Conservation (phyloP, 805 yeast genomes). For the Dipodascus geniculatus region DNA sequence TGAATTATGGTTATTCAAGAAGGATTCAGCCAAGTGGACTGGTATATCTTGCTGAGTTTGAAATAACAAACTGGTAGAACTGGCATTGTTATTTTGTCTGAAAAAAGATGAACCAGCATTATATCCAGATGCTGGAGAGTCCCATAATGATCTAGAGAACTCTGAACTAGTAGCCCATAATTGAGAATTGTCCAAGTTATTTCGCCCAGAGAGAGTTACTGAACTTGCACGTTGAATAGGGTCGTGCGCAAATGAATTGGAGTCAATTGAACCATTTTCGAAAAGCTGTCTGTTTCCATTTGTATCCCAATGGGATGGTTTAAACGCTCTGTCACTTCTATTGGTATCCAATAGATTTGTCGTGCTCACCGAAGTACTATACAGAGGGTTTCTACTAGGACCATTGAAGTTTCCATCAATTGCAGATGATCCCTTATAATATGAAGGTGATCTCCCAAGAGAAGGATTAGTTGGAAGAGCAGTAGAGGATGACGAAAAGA, state of each 20-base stretch:
- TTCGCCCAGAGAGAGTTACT: background rate
- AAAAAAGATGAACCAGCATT: background rate
- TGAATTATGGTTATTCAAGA: background rate
- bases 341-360: background rate
- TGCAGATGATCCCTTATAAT: background rate
- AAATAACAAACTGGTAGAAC: background rate
- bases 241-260: background rate
- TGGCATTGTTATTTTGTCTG: background rate
- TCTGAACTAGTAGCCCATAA: background rate
- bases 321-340: background rate
- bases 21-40: background rate
- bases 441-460: too few relatives aligned
- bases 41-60: background rate
- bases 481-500: background rate
- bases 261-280: background rate
- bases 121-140: background rate
- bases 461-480: background rate
- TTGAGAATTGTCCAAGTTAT: background rate
- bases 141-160: background rate
- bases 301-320: background rate
- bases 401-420: background rate
- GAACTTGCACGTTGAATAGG: slow-evolving; percentile 1
- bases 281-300: background rate
- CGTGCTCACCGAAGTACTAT: background rate
- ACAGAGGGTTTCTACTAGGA: background rate